Conservation (phyloP, 2,329 filamentous ascomycete species). For the Pseudonectria buxi region DNA sequence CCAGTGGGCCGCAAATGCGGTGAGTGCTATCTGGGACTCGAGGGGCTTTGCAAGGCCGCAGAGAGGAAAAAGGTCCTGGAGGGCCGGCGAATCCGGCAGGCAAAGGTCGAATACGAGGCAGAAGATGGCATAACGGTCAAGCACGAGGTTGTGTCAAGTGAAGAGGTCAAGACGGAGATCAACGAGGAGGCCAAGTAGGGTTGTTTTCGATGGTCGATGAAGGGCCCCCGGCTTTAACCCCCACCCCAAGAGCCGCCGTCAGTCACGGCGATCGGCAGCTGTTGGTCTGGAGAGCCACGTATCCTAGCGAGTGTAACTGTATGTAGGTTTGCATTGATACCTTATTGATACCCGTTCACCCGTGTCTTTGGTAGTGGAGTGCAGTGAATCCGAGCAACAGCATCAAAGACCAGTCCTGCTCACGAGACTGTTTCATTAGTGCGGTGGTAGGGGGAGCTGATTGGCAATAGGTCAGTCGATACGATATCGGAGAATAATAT, state of each 20-base stretch:
- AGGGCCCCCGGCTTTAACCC: too few relatives aligned
- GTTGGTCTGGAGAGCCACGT: conserved; percentile 7
- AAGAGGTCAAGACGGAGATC: conserved; percentile 15
- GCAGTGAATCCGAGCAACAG: too few relatives aligned
- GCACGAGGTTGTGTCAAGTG: conserved; percentile 15
- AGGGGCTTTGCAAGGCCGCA: conserved; percentile 69
- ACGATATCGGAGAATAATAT: conserved; percentile 25
- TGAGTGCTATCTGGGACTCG: conserved; percentile 72
- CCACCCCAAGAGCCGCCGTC: too few relatives aligned
- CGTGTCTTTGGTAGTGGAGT: conserved; percentile 3
- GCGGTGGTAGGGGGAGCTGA: conserved; percentile 7
- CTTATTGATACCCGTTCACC: conserved; percentile 8
- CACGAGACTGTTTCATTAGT: conserved; percentile 5
- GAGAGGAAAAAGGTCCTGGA: conserved; percentile 56
- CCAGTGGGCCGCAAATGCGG: conserved; percentile 76
- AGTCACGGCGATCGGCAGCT: too few relatives aligned
- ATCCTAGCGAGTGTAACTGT: conserved; percentile 4
- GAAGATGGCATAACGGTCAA: conserved; percentile 18
- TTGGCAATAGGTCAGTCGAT: conserved; percentile 7
- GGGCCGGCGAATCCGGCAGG: conserved; percentile 40
- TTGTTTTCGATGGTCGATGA: too few relatives aligned
- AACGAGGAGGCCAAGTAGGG: conserved; percentile 23
- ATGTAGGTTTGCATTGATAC: conserved; percentile 10
- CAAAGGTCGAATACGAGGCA: conserved; percentile 16
- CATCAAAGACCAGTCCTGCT: conserved; percentile 13